phyloP scores from a whole-genome alignment of 192 early-diverging fungal genomes.

The Lobosporangium transversale region DNA sequence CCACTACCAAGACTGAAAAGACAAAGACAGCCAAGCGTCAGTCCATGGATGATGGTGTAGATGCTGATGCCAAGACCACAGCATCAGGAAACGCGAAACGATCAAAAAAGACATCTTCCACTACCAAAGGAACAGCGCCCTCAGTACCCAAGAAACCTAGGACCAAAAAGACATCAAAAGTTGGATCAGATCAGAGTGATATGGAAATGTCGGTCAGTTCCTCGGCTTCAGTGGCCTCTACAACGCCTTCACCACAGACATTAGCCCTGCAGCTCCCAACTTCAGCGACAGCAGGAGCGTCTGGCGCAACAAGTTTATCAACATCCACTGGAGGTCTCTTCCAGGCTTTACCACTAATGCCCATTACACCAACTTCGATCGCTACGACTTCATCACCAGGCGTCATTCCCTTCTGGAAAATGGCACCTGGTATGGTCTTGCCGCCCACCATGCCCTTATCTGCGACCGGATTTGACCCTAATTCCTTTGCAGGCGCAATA shows the following conservation, averaged over 20 bases:
- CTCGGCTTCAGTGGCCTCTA: conserved; percentile 17
- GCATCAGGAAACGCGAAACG: conserved; percentile 31
- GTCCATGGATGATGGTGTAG: conserved; percentile 36
- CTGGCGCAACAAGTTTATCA: conserved; percentile 11
- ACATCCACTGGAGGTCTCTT: conserved; percentile 43
- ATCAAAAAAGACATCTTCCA: conserved; percentile 26
- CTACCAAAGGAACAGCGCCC: conserved; percentile 13
- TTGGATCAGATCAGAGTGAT: conserved; percentile 46
- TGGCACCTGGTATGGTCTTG: conserved; percentile 41
- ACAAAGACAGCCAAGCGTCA: conserved; percentile 41
- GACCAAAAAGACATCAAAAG: conserved; percentile 40
- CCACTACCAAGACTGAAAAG: conserved; percentile 38
- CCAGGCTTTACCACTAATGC: conserved; percentile 32
- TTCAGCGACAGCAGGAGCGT: conserved; percentile 1
- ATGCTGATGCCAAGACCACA: conserved; percentile 19
- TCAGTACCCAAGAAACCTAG: conserved; percentile 44
- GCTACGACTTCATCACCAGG: conserved; percentile 23
- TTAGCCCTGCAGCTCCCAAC: conserved; percentile 24
- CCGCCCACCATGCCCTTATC: conserved; percentile 23
- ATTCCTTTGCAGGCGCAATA: conserved; percentile 19
- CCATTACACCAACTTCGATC: conserved; percentile 15
- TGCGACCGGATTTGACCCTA: conserved; percentile 41
- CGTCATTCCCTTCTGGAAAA: conserved; percentile 43
- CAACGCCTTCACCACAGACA: conserved; percentile 40
- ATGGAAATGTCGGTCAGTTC: conserved; percentile 45